These are phyloP conservation scores for Coniella vitis DNA, from an alignment of 2,329 filamentous ascomycete genomes.

Conservation along the genomic window DNA sequence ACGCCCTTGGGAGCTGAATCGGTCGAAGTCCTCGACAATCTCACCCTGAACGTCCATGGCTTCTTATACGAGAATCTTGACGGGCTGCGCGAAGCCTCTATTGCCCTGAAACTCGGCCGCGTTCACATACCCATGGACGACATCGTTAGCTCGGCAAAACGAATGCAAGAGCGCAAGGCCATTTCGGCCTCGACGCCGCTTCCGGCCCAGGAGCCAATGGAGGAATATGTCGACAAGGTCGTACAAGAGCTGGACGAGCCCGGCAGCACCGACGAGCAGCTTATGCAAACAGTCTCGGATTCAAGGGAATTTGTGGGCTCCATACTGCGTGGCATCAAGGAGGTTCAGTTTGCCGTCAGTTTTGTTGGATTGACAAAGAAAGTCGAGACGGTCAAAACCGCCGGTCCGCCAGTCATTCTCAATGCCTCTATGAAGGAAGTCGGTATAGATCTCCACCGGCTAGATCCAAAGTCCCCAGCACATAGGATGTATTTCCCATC, in stretches of 20 bases:
- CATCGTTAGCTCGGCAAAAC: conserved; percentile 55
- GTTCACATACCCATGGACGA: conserved; percentile 90
- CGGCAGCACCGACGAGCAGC: conserved; percentile 56
- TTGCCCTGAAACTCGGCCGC: conserved; percentile 84
- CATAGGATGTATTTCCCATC: conserved; percentile 98
- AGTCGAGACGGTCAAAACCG: conserved; percentile 60
- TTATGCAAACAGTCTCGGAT: conserved; percentile 81
- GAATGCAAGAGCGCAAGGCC: conserved; percentile 42
- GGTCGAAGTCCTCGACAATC: conserved; percentile 80
- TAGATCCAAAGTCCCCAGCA: conserved; percentile 87
- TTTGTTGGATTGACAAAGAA: conserved; percentile 82
- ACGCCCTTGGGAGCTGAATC: conserved; percentile 79
- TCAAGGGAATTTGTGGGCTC: conserved; percentile 90
- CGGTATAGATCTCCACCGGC: conserved; percentile 81
- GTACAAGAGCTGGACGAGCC: conserved; percentile 66
- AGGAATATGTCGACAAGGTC: conserved; percentile 65
- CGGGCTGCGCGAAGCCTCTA: conserved; percentile 81
- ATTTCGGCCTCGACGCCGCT: conserved; percentile 27
- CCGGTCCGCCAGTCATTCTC: conserved; percentile 66
- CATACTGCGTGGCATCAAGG: conserved; percentile 84
- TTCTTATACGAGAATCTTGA: conserved; percentile 79
- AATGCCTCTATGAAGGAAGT: conserved; percentile 96
- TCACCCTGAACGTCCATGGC: conserved; percentile 84
- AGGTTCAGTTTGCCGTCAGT: conserved; percentile 91
- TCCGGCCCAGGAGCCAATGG: conserved; percentile 39